Evolutionary conservation across 495 filamentous ascomycete genomes (phyloP).

Genomic region (Aspergillus leporis): DNA sequence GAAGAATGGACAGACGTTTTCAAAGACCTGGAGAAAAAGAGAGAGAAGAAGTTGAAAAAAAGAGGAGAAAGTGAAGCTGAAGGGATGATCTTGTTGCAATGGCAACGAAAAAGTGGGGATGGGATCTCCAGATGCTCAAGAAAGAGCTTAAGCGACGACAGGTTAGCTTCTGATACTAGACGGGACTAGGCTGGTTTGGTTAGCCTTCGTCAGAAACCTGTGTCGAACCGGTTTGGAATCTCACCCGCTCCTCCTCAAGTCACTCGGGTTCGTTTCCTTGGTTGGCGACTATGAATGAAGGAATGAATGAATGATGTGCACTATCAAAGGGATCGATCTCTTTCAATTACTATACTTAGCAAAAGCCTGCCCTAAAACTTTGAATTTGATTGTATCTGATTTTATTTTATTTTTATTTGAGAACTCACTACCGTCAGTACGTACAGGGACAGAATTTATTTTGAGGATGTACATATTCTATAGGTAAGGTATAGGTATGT

Average conservation of each 20-base stretch:
- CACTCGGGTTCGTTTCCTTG: too few relatives aligned
- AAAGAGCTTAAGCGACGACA: slow-evolving; percentile 29
- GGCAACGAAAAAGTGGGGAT: slow-evolving; percentile 51
- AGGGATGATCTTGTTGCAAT: slow-evolving; percentile 55
- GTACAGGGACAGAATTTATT: background rate
- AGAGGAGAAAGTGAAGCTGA: slow-evolving; percentile 51
- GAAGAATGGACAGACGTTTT: slow-evolving; percentile 17
- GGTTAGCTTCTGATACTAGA: slow-evolving; percentile 16
- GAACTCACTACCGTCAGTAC: background rate
- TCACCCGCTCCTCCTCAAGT: slow-evolving; percentile 1
- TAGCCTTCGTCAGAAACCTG: slow-evolving; percentile 15
- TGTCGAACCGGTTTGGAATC: slow-evolving; percentile 17
- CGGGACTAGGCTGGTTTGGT: slow-evolving; percentile 10
- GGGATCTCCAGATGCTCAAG: slow-evolving; percentile 43
- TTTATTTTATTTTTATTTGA: too few relatives aligned
- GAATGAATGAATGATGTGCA: too few relatives aligned
- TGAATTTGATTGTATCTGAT: too few relatives aligned
- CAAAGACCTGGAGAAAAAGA: slow-evolving; percentile 24
- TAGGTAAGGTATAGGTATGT: background rate
- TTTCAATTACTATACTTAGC: too few relatives aligned
- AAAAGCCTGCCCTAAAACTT: too few relatives aligned
- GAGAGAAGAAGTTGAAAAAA: slow-evolving; percentile 31
- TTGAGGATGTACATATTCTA: background rate
- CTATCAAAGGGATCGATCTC: too few relatives aligned
- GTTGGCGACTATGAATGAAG: too few relatives aligned